Base-by-base conservation (phyloP, 768 basidiomycete species). In the Rhizopogon vinicolor region DNA sequence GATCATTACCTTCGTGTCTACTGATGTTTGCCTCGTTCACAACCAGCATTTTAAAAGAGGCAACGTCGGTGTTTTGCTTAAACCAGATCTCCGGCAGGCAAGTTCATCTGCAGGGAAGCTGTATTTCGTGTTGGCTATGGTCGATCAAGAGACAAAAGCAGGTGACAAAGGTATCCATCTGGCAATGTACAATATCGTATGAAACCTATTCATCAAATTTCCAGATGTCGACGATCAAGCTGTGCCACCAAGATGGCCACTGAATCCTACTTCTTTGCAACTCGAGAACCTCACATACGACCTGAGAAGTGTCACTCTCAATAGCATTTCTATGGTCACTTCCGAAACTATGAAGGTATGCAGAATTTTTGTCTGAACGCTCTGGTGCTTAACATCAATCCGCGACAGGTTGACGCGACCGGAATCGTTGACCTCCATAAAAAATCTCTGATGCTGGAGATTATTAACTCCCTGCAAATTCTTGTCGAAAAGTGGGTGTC, bases 201-300 rank as follows among this genome's bases (percentile, higher is more conserved):
- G 33, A 39, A 31, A 22, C 43, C 42, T 44, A 29, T 54, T n/a
- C 31, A 49, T 49, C 31, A 35, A 31, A 41, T 14, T 35, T 29
- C 25, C 46, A 93, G 92, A 89, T 62, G 63, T 82, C 33, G 79
- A 85, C 42, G 64, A 68, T 29, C 75, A 81, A 58, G 73, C 75
- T 5, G 68, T 92, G 14, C 76, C 89, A 9, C 97, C 97, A 3
- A 70, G 66, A 41, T 98, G 93, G 93, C 92, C 91, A 0, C 82
- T 87, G 3, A 65, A 62, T 1, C 75, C 85, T 1, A 67, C 69
- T 18, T 73, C 71, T 1, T 65, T 88, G 14, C 57, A 74, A 3
- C 75, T 80, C 0, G 72, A 81, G 1, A 74, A 82, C 35, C 75
- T 76, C 1, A 78, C 78, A 1, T 96, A 93, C 65, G 85, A 97